phyloP scores from a whole-genome alignment of 257 asterid genomes.

The Solanum medicagineum region DNA sequence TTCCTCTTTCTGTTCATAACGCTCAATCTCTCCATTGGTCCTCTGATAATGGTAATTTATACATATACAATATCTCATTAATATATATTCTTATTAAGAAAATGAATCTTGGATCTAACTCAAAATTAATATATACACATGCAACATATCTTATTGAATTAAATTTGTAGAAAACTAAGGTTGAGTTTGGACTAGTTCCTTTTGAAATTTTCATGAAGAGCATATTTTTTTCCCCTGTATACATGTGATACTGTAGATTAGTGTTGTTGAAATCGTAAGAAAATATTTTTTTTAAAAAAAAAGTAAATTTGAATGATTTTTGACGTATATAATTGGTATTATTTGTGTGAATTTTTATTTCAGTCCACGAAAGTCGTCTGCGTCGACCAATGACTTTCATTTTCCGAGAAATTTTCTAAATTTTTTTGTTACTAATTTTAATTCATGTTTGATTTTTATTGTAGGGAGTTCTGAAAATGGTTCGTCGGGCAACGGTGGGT shows the following conservation, averaged over 20 bases:
- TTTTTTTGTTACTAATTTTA: background rate
- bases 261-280: too few relatives aligned
- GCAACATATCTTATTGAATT: background rate
- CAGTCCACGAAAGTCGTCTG: background rate
- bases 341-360: background rate
- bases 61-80: background rate
- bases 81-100: background rate
- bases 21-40: slow-evolving; percentile 43
- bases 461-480: slow-evolving; percentile 75
- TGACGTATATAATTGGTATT: background rate
- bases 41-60: slow-evolving; percentile 45
- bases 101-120: background rate
- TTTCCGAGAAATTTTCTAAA: background rate
- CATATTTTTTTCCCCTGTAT: background rate
- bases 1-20: background rate
- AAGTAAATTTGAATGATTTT: background rate
- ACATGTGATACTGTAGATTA: background rate
- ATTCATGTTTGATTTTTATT: background rate
- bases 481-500: slow-evolving; percentile 8
- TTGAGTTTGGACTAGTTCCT: too few relatives aligned
- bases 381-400: background rate
- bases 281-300: background rate
- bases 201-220: too few relatives aligned
- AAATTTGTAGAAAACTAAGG: too few relatives aligned
- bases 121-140: background rate